These are phyloP conservation scores for Coccinonectria pachysandricola DNA, from an alignment of 2,329 filamentous ascomycete genomes.

Conservation along the genomic window DNA sequence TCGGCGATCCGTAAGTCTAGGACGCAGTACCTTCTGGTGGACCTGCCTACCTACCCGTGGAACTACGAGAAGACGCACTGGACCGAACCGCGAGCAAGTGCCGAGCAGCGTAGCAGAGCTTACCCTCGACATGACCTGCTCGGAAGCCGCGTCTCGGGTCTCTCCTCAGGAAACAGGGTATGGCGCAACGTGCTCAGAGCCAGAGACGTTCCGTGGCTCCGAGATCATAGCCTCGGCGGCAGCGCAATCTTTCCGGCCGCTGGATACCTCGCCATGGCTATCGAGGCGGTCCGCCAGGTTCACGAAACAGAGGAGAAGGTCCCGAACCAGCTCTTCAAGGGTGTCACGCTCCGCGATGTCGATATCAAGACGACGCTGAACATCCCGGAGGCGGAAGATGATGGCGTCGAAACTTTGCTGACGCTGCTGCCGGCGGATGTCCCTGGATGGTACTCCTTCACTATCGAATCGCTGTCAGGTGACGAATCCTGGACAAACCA, in stretches of 20 bases:
- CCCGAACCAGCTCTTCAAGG: no score
- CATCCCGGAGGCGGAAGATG: neutral
- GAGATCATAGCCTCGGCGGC: slow-evolving; percentile 31
- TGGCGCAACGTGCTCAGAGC: slow-evolving; percentile 29
- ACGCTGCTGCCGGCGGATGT: neutral
- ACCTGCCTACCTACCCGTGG: slow-evolving; percentile 35
- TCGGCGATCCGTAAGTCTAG: neutral
- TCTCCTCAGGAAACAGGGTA: slow-evolving; percentile 21
- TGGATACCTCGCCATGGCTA: slow-evolving; percentile 29
- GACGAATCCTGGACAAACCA: no score
- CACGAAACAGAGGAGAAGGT: slow-evolving; percentile 1
- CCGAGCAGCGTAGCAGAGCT: slow-evolving; percentile 24
- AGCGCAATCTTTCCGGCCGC: slow-evolving; percentile 30
- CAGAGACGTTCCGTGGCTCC: slow-evolving; percentile 30
- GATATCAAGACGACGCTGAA: neutral
- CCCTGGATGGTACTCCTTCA: neutral
- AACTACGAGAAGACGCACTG: slow-evolving; percentile 33
- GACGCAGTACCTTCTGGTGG: slow-evolving; percentile 16
- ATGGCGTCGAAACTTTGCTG: neutral
- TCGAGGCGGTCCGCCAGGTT: slow-evolving; percentile 28
- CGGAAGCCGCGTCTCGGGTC: slow-evolving; percentile 24
- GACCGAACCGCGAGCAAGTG: slow-evolving; percentile 30
- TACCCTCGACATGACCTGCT: slow-evolving; percentile 32
- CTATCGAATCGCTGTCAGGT: neutral
- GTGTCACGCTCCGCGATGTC: no score